A percentile compares a stretch with the other conserved stretches of the same genome.
phyloP scores from a whole-genome alignment of 805 yeast genomes.

The Starmerella ratchasimensis region DNA sequence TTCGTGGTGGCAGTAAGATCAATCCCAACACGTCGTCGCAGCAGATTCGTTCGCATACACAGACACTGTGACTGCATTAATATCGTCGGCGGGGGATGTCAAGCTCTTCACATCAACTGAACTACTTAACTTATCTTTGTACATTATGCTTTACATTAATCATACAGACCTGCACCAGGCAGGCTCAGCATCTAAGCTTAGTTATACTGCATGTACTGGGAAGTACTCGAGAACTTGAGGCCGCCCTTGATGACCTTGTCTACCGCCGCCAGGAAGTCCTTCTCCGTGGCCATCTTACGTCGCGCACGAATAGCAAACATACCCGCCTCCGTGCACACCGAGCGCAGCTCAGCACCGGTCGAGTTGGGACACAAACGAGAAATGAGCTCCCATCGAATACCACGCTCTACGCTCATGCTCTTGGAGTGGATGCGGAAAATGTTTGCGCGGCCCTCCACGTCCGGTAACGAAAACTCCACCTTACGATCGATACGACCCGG shows the following conservation, averaged over 20 bases:
- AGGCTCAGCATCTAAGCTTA: too few species aligned
- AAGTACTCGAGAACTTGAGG: conserved; percentile 91
- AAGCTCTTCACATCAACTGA: too few species aligned
- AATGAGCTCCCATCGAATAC: conserved; percentile 95
- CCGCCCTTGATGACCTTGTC: conserved; percentile 98
- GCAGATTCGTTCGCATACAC: too few species aligned
- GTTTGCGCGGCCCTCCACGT: conserved; percentile 93
- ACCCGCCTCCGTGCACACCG: conserved; percentile 98
- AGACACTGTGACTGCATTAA: too few species aligned
- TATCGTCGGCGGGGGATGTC: too few species aligned
- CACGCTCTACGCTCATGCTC: conserved; percentile 95
- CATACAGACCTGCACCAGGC: too few species aligned
- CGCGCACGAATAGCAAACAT: conserved; percentile 99
- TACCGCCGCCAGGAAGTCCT: conserved; percentile 93
- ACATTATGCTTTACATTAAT: too few species aligned
- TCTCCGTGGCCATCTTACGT: conserved; percentile 95
- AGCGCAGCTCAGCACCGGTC: conserved; percentile 96
- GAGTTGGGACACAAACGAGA: conserved; percentile 95
- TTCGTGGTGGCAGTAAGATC: conserved; percentile 68
- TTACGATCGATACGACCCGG: conserved; percentile 99
- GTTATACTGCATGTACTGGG: conserved; percentile 97
- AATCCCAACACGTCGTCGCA: neutral
- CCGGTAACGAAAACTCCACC: conserved; percentile 93
- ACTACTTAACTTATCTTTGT: too few species aligned
- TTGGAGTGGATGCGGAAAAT: conserved; percentile 94